phyloP scores from a whole-genome alignment of 1,284 basidiomycete genomes.

The Leccinum solheimii region DNA sequence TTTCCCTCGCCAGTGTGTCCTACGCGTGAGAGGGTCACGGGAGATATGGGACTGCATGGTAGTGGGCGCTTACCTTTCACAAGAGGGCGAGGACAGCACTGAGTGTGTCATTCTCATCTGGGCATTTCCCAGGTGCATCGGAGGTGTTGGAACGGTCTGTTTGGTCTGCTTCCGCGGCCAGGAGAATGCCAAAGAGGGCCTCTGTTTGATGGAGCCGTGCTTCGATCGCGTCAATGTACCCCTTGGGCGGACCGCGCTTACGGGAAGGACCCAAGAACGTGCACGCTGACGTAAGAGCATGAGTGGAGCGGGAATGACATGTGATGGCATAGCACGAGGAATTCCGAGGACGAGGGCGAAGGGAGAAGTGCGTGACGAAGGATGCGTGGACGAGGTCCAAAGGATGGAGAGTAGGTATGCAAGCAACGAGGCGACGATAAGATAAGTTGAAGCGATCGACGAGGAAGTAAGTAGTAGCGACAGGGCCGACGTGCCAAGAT shows the following conservation, averaged over 20 bases:
- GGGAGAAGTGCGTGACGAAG: neutral
- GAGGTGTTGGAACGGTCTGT: conserved; percentile 54
- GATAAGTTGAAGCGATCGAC: neutral
- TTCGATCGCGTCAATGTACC: conserved; percentile 87
- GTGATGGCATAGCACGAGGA: neutral
- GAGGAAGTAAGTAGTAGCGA: neutral
- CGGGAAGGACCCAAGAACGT: conserved; percentile 67
- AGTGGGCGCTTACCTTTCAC: conserved; percentile 26
- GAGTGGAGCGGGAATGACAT: neutral
- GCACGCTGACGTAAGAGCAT: conserved; percentile 34
- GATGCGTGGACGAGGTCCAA: neutral
- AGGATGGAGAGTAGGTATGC: neutral
- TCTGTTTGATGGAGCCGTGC: conserved; percentile 85
- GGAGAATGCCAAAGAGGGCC: conserved; percentile 75
- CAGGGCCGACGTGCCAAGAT: neutral
- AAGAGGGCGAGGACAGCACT: conserved; percentile 24
- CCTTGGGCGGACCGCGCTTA: conserved; percentile 69
- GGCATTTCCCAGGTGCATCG: conserved; percentile 38
- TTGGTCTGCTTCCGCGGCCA: conserved; percentile 65
- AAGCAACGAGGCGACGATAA: neutral
- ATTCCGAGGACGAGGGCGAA: neutral
- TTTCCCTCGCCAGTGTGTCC: conserved; percentile 73
- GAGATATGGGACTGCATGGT: neutral
- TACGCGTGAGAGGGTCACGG: conserved; percentile 27
- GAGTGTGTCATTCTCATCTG: conserved; percentile 17